Conservation (phyloP, 306 rosid species). For the Echinosophora koreensis region DNA sequence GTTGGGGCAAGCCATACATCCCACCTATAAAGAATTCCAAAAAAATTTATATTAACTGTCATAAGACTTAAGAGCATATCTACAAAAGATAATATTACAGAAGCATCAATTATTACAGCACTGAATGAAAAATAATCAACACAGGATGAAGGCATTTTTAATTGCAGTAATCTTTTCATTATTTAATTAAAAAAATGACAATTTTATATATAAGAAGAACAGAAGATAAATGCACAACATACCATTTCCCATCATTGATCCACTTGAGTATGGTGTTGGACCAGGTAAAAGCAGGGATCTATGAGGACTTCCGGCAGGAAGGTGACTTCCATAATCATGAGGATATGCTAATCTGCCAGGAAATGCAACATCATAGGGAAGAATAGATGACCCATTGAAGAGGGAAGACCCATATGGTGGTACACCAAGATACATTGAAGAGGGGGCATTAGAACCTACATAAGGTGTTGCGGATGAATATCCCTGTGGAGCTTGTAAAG, state of each 20-base stretch:
- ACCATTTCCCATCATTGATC: slow-evolving; percentile 77
- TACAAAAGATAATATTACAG: neutral
- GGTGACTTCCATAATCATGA: slow-evolving; percentile 69
- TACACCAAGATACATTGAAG: slow-evolving; percentile 75
- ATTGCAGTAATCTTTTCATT: neutral
- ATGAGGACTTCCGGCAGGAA: slow-evolving; percentile 74
- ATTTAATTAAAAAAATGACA: neutral
- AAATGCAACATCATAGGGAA: slow-evolving; percentile 74
- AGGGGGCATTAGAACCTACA: slow-evolving; percentile 68
- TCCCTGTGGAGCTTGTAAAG: slow-evolving; percentile 65
- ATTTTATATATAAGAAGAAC: neutral
- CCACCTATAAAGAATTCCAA: slow-evolving; percentile 61
- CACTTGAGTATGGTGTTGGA: slow-evolving; percentile 72
- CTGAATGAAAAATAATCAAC: neutral
- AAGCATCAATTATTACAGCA: slow-evolving; percentile 5
- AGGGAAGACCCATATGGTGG: slow-evolving; percentile 81
- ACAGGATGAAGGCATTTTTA: neutral
- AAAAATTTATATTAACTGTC: neutral
- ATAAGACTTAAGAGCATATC: slow-evolving; percentile 26
- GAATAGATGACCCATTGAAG: slow-evolving; percentile 71
- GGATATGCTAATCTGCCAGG: slow-evolving; percentile 78
- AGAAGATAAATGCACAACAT: slow-evolving; percentile 17
- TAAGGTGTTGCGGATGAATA: slow-evolving; percentile 68
- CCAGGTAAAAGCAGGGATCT: slow-evolving; percentile 73
- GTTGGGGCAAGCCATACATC: slow-evolving; percentile 69